A percentile compares a stretch with the other conserved stretches of the same genome.
These are phyloP conservation scores for Acmispon strigosus DNA, from an alignment of 306 rosid species.

Conservation along the genomic window DNA sequence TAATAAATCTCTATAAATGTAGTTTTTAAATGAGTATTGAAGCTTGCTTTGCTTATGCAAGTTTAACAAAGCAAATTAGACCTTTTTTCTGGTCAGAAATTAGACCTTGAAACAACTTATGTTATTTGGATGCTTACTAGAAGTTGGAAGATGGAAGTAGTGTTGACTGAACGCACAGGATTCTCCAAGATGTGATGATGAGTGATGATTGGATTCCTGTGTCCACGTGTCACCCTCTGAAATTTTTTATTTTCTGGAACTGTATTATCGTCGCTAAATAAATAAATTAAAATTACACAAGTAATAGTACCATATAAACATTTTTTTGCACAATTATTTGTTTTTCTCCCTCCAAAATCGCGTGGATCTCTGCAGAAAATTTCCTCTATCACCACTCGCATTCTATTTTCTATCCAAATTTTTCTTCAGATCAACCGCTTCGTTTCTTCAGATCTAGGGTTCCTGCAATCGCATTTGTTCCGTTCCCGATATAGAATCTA, in stretches of 20 bases:
- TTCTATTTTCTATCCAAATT: not conserved
- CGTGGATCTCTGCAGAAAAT: slow-evolving; percentile 35
- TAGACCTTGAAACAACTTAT: no score
- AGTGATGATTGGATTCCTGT: not conserved
- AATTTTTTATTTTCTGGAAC: not conserved
- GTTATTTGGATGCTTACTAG: not conserved
- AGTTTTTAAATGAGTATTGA: no score
- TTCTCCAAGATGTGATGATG: not conserved
- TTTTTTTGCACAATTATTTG: not conserved
- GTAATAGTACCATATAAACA: not conserved
- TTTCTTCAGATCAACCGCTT: slow-evolving; percentile 24
- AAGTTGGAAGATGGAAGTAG: not conserved
- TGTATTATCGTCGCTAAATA: not conserved
- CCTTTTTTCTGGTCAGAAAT: no score
- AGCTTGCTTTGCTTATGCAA: no score
- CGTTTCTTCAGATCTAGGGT: slow-evolving; percentile 38
- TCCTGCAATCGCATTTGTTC: slow-evolving; percentile 13
- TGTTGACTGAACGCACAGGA: slow-evolving; percentile 15
- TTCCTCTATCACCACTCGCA: not conserved
- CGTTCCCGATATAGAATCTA: slow-evolving; percentile 12
- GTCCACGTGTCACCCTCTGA: slow-evolving; percentile 17
- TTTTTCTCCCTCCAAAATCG: slow-evolving; percentile 33
- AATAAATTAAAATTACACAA: not conserved
- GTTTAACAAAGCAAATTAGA: no score
- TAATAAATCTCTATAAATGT: no score